These are phyloP conservation scores for Silene vulgaris DNA, from an alignment of 179 eudicot genomes.

Conservation along the genomic window DNA sequence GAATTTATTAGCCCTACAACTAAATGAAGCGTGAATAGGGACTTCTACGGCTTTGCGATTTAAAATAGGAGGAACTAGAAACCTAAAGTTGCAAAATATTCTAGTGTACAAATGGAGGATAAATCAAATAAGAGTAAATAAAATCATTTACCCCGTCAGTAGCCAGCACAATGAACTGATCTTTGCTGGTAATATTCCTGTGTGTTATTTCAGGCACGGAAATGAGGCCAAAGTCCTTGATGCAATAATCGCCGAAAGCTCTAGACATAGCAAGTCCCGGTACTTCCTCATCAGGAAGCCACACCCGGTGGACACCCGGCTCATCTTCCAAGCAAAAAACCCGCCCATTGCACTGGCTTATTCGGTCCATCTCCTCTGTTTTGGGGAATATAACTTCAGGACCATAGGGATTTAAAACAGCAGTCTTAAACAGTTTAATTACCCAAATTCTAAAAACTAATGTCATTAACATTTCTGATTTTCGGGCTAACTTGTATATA, in stretches of 20 bases:
- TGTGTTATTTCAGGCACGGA: slow-evolving; percentile 91
- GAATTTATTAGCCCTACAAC: too few relatives aligned
- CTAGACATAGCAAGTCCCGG: slow-evolving; percentile 96
- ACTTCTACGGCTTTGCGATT: too few relatives aligned
- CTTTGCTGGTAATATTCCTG: slow-evolving; percentile 55
- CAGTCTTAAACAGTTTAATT: too few relatives aligned
- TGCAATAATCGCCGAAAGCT: slow-evolving; percentile 86
- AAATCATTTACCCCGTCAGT: slow-evolving; percentile 74
- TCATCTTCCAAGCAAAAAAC: slow-evolving; percentile 73
- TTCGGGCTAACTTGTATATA: too few relatives aligned
- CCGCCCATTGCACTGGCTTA: slow-evolving; percentile 66
- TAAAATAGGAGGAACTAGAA: too few relatives aligned
- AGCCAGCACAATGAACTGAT: slow-evolving; percentile 80
- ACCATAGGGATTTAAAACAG: too few relatives aligned
- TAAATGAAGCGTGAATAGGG: too few relatives aligned
- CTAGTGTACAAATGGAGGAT: too few relatives aligned
- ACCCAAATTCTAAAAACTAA: too few relatives aligned
- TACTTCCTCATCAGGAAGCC: slow-evolving; percentile 67
- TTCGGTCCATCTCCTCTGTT: slow-evolving; percentile 85
- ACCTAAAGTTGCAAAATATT: too few relatives aligned
- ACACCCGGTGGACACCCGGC: slow-evolving; percentile 82
- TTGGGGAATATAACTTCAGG: too few relatives aligned
- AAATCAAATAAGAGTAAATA: neutral
- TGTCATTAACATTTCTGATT: too few relatives aligned
- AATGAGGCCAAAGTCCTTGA: slow-evolving; percentile 80